Evolutionary conservation across 148 eudicot species (phyloP).

Genomic region (Heliosperma pusillum): DNA sequence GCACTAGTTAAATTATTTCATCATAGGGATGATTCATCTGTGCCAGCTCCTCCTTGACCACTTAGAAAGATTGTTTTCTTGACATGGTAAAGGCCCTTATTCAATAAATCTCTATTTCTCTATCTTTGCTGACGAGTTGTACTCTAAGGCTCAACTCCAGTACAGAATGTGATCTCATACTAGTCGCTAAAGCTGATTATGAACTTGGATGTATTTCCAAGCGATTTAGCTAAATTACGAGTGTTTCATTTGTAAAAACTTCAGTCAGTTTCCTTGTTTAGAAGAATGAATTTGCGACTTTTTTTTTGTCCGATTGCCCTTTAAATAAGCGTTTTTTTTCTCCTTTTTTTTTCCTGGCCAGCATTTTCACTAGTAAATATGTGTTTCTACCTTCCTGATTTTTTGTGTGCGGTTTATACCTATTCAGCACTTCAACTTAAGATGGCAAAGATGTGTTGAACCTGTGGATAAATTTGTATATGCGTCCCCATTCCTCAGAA

Average conservation of each 20-base stretch:
- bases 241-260: too few species aligned
- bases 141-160: neutral
- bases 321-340: too few species aligned
- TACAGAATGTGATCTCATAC: neutral
- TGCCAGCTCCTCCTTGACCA: constrained; percentile 30
- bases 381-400: constrained; percentile 2
- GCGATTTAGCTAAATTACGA: too few species aligned
- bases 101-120: neutral
- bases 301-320: too few species aligned
- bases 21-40: constrained; percentile 37
- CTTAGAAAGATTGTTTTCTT: neutral
- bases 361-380: neutral
- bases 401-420: neutral
- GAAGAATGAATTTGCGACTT: too few species aligned
- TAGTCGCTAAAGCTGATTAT: neutral
- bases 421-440: constrained; percentile 14
- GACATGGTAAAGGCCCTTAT: constrained; percentile 18
- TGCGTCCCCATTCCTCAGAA: neutral
- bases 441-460: constrained; percentile 14
- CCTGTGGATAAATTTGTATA: constrained; percentile 1
- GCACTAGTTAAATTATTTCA: constrained; percentile 45
- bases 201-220: neutral
- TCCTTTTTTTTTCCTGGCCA: neutral
- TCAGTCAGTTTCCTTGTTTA: too few species aligned
- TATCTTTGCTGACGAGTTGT: constrained; percentile 15